Evolutionary conservation across 2,329 filamentous ascomycete genomes (phyloP).

Genomic region (Fusarium brevicatenulatum): DNA sequence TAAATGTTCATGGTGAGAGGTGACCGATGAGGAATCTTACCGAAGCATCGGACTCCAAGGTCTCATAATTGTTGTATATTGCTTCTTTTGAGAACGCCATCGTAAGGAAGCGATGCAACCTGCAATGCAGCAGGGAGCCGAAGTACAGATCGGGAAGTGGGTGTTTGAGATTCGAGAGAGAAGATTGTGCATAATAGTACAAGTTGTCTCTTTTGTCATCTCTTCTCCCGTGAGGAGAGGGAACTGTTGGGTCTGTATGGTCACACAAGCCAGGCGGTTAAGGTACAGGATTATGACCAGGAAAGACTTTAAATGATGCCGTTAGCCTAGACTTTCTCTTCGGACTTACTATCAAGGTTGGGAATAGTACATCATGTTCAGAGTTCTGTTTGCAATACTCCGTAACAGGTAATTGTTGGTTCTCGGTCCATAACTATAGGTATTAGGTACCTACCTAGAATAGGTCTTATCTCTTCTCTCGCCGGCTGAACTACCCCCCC

Average conservation of each 20-base stretch:
- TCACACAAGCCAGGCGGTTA: neutral
- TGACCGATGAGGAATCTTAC: slow-evolving; percentile 23
- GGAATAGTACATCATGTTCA: neutral
- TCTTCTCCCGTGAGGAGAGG: slow-evolving; percentile 34
- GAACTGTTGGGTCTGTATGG: slow-evolving; percentile 3
- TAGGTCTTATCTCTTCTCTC: slow-evolving; percentile 5
- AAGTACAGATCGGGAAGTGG: slow-evolving; percentile 22
- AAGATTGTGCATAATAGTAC: neutral
- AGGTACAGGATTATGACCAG: neutral
- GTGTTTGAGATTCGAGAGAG: slow-evolving; percentile 12
- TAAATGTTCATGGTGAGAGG: slow-evolving; percentile 17
- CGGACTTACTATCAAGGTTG: neutral
- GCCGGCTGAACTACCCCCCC: neutral
- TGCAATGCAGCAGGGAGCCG: slow-evolving; percentile 17
- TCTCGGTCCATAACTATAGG: neutral
- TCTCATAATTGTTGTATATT: slow-evolving; percentile 22
- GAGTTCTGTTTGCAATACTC: neutral
- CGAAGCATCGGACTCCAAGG: slow-evolving; percentile 10
- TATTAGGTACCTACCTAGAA: neutral
- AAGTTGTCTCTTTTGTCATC: slow-evolving; percentile 30
- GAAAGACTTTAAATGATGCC: neutral
- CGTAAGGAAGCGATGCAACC: slow-evolving; percentile 29
- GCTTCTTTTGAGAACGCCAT: slow-evolving; percentile 36
- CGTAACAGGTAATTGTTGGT: neutral
- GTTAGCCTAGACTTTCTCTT: neutral